Conservation (phyloP, 2,329 filamentous ascomycete genomes). For the Diaporthe velutina region DNA sequence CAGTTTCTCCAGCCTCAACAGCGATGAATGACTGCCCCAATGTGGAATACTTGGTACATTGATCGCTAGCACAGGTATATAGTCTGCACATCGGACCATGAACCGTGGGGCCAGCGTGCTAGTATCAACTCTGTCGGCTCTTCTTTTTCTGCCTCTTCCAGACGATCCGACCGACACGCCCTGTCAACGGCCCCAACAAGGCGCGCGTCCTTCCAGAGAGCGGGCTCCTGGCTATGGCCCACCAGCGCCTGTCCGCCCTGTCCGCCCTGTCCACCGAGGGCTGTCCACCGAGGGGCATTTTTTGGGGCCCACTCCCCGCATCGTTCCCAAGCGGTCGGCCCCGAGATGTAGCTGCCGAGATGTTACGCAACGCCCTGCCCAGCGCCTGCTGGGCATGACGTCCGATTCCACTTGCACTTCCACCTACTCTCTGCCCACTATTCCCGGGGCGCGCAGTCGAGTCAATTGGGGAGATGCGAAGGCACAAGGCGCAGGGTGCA, state of each 20-base stretch:
- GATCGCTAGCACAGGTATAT: constrained; percentile 9
- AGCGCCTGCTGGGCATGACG: constrained; percentile 26
- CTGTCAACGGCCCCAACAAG: not conserved
- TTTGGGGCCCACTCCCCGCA: constrained; percentile 10
- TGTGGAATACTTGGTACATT: constrained; percentile 11
- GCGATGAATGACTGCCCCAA: not conserved
- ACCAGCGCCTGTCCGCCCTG: not conserved
- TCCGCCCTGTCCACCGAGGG: constrained; percentile 2
- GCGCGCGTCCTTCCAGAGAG: not conserved
- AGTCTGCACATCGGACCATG: not conserved
- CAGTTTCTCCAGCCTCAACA: not conserved
- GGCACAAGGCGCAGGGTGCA: not conserved
- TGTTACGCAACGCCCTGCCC: constrained; percentile 24
- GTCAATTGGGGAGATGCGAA: not conserved
- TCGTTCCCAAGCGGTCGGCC: constrained; percentile 6
- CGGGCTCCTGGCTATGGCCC: not conserved
- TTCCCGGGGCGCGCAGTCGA: not conserved
- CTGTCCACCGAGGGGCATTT: not conserved
- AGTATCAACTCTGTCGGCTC: constrained; percentile 30
- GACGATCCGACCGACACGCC: not conserved
- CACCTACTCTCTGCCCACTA: not conserved
- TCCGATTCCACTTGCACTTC: constrained; percentile 12
- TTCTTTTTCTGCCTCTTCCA: constrained; percentile 5
- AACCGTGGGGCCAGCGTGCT: constrained; percentile 3
- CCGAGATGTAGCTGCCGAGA: constrained; percentile 27